Evolutionary conservation across 306 rosid species (phyloP).

Genomic region (Vigna trinervia): DNA sequence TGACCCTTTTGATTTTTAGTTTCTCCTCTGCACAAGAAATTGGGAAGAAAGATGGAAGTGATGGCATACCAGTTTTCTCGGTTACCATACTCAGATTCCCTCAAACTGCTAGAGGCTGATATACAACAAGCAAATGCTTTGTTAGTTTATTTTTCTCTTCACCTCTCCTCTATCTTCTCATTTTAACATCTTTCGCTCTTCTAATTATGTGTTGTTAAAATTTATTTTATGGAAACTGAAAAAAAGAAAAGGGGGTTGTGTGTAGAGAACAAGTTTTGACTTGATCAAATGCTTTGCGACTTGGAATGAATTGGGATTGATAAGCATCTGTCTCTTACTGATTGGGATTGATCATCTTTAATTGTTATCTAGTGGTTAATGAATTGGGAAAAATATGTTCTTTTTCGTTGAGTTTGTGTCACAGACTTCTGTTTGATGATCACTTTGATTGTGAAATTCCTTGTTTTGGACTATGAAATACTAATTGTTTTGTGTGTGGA

Average conservation of each 20-base stretch:
- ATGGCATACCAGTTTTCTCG: conserved; percentile 73
- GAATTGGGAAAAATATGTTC: neutral
- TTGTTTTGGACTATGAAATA: conserved; percentile 16
- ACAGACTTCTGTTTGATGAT: conserved; percentile 22
- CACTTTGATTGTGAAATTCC: conserved; percentile 17
- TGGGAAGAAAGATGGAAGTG: conserved; percentile 56
- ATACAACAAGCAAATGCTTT: conserved; percentile 91
- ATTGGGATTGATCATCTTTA: conserved; percentile 18
- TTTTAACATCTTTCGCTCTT: neutral
- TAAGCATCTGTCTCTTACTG: neutral
- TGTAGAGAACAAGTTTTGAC: neutral
- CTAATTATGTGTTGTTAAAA: neutral
- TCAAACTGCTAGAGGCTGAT: conserved; percentile 87
- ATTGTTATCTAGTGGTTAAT: conserved; percentile 1
- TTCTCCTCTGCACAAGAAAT: conserved; percentile 9
- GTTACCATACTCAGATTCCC: conserved; percentile 75
- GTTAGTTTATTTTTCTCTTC: conserved; percentile 52
- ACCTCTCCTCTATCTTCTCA: conserved; percentile 3
- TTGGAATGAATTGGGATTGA: neutral
- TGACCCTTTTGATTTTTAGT: neutral
- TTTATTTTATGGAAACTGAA: neutral
- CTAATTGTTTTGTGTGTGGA: neutral
- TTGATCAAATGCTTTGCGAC: conserved; percentile 6
- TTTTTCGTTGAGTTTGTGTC: neutral
- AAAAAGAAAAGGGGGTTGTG: neutral